phyloP scores from a whole-genome alignment of 176 grass and related monocot genomes.

The Lolium multiflorum region DNA sequence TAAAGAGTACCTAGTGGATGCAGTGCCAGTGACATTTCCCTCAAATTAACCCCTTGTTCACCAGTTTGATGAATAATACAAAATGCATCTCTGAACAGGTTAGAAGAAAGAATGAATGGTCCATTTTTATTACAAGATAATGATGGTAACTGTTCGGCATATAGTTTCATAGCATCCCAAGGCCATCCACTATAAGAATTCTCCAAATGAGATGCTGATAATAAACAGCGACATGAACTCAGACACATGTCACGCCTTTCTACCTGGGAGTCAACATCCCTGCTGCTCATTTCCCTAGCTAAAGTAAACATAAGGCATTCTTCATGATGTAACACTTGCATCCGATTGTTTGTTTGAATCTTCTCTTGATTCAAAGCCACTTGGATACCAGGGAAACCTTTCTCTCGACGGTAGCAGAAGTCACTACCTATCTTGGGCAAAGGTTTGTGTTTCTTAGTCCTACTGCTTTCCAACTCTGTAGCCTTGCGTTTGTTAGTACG shows the following conservation, averaged over 20 bases:
- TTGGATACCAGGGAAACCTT: conserved; percentile 87
- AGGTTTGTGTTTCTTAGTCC: conserved; percentile 72
- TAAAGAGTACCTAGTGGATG: conserved; percentile 57
- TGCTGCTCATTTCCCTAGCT: conserved; percentile 41
- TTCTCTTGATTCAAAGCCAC: conserved; percentile 63
- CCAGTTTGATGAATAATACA: conserved; percentile 71
- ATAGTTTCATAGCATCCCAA: conserved; percentile 76
- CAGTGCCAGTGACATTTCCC: conserved; percentile 65
- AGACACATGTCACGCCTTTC: conserved; percentile 27
- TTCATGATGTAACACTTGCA: conserved; percentile 37
- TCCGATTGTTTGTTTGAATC: conserved; percentile 43
- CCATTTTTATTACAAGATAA: conserved; percentile 41
- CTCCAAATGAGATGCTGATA: conserved; percentile 54
- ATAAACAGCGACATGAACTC: conserved; percentile 44
- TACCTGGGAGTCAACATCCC: conserved; percentile 36
- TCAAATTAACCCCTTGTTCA: conserved; percentile 68
- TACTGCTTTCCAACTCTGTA: conserved; percentile 41
- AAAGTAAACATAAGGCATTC: conserved; percentile 55
- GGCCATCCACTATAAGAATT: conserved; percentile 59
- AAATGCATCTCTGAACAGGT: conserved; percentile 71
- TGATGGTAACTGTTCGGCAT: conserved; percentile 50
- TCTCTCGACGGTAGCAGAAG: conserved; percentile 62
- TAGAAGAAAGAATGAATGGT: conserved; percentile 53
- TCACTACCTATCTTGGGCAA: not conserved
- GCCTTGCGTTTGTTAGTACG: conserved; percentile 54